Base-by-base conservation (phyloP, 495 filamentous ascomycete species). In the Neohortaea acidophila region DNA sequence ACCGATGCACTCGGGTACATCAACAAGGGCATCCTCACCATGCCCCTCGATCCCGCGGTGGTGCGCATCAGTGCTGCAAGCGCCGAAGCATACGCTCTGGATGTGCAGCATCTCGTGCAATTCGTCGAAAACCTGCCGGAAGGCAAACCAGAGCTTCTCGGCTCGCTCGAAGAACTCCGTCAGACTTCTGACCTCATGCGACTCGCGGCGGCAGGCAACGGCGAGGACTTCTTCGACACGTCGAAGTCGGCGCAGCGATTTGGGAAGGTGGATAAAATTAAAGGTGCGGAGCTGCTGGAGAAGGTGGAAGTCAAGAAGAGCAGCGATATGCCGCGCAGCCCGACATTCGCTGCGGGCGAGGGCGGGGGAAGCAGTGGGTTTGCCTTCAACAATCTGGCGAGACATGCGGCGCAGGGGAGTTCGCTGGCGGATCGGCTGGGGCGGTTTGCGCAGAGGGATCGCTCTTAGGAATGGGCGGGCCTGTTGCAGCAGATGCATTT, bases 1-100 rank as follows among this genome's bases (percentile, higher is more conserved):
- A 94, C 94, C 48, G 87, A 94, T 55, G 91, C 91, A 2, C 68
- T 97, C 39, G 81, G 75, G 40, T 87, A 96, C 57, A 84, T 91
- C 4, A 77, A 84, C 6, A 77, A 77, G 40, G 81, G 77, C 62
- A 89, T 97, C 22, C 62, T 97, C 31, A 78, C 30, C 2, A 35
- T 54, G 3, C 51, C 89, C 1, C 67, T 96, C 4, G 79, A 82
- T 9, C 63, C 73, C 0, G 72, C 76, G 15, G 84, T 93, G 32
- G 82, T 71, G 47, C 72, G 68, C 44, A 94, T 97, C 56, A 92
- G 84, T 42, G 76, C 82, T 10, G 78, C 85, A 43, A 91, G 84
- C 11, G 81, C 92, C 9, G 59, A 70, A 5, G 76, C 83, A 17
- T 69, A 96, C 21, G 70, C 81, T 23, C 73, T 76, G 39, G 89